These are phyloP conservation scores for Brasenia schreberi DNA, from an alignment of 164 flowering plant genomes.

Conservation along the genomic window DNA sequence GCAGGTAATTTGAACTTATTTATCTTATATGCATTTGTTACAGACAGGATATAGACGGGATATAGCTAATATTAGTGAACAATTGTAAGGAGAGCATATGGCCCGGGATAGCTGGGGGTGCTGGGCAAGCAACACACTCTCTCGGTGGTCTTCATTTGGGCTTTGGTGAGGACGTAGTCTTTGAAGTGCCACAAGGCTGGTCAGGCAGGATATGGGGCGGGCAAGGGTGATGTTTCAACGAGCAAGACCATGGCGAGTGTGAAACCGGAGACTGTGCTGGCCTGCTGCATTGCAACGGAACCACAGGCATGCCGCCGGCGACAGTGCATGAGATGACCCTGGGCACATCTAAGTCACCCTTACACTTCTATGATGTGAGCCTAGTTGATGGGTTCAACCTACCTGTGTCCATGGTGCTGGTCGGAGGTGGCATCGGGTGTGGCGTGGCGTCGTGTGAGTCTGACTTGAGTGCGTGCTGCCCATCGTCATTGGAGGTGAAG, in stretches of 20 bases:
- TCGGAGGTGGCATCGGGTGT: slow-evolving; percentile 59
- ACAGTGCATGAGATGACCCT: slow-evolving; percentile 61
- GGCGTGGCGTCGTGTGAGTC: slow-evolving; percentile 52
- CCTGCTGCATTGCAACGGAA: slow-evolving; percentile 30
- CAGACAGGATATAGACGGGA: slow-evolving; percentile 69
- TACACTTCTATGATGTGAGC: slow-evolving; percentile 68
- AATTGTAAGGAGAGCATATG: slow-evolving; percentile 53
- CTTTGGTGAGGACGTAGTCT: slow-evolving; percentile 25
- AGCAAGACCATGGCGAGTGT: slow-evolving; percentile 27
- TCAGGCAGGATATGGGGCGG: slow-evolving; percentile 60
- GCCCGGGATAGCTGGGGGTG: slow-evolving; percentile 68
- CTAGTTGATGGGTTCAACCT: slow-evolving; percentile 74
- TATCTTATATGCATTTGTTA: slow-evolving; percentile 2
- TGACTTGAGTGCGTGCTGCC: slow-evolving; percentile 61
- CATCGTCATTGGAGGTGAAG: slow-evolving; percentile 47
- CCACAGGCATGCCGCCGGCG: slow-evolving; percentile 53
- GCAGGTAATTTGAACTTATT: no score
- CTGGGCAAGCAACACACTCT: slow-evolving; percentile 44
- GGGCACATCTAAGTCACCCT: slow-evolving; percentile 24
- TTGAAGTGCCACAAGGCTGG: slow-evolving; percentile 33
- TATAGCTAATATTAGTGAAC: slow-evolving; percentile 42
- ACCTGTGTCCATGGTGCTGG: slow-evolving; percentile 64
- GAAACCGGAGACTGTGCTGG: slow-evolving; percentile 53
- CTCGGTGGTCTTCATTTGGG: slow-evolving; percentile 71
- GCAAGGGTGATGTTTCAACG: slow-evolving; percentile 38